Base-by-base conservation (phyloP, 2,329 filamentous ascomycete genomes). In the Paradendryphiella salina region DNA sequence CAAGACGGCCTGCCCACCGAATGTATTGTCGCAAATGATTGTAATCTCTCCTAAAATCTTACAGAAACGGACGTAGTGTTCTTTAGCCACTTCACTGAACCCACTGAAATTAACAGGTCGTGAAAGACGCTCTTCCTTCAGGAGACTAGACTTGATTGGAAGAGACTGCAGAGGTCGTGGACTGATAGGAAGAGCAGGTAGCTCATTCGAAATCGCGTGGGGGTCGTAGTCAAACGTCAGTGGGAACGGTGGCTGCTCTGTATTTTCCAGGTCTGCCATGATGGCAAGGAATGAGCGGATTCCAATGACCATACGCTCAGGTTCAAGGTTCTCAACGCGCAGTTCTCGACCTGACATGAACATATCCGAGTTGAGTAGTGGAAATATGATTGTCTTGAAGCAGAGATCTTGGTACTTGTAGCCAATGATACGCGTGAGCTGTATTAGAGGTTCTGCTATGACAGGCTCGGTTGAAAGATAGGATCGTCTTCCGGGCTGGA, bases 11-110 rank as follows among this genome's bases (percentile, higher is more conserved):
- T 99, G 94, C 0, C 94, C 94, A 43, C 94, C 95, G 75, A 99
- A 99, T 0, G 93, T 89, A 64, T 96, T 94, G 72, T 99, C 94
- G 73, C 94, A 99, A 28, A 97, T 87, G 36, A 97, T 88, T 2
- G 92, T 96, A 48, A 99, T 95, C 70, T 96, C 95, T 20, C 93
- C 94, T 6, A 99, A 77, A 18, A 99, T 93, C 70, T 96, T 90
- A 69, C 93, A 97, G 63, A 99, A 99, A 44, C 88, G 87, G 46
- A 86, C 80, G 72, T 97, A 96, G 67, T 90, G 94, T 35, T 94
- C 89, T 64, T 86, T 87, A 0, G 90, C 86, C 17, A 85, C 84
- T 31, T 96, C 90, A 42, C 83, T 86, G 44, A 97, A 80, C 15
- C 78, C 79, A 6, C 77, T 74, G 5, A 79, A 81, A 61, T 84